These are phyloP conservation scores for Picea glauca DNA, from an alignment of 75 land plant species.

Conservation along the genomic window DNA sequence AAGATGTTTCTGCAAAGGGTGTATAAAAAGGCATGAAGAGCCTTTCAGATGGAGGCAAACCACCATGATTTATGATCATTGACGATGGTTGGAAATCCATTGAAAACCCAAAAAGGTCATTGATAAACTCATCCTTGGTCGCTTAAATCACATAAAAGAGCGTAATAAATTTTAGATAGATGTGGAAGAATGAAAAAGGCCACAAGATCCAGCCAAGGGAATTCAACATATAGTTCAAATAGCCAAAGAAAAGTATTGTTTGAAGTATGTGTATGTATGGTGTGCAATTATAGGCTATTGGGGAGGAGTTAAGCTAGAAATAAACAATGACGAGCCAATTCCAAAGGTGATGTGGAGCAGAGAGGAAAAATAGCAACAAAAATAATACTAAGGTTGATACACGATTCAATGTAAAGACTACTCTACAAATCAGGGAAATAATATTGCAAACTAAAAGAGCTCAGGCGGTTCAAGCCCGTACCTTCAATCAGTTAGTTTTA, in stretches of 20 bases:
- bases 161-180: constrained; percentile 51
- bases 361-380: too few relatives aligned
- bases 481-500: too few relatives aligned
- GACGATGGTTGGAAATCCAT: constrained; percentile 96
- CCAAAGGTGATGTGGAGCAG: too few relatives aligned
- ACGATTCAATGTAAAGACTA: too few relatives aligned
- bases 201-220: constrained; percentile 19
- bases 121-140: background rate
- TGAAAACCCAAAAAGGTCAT: constrained; percentile 11
- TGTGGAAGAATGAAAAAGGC: constrained; percentile 14
- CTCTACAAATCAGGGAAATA: too few relatives aligned
- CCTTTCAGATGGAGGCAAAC: constrained; percentile 63
- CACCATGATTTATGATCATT: constrained; percentile 82
- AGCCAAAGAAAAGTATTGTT: constrained; percentile 39
- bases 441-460: too few relatives aligned
- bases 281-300: constrained; percentile 86
- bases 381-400: too few relatives aligned
- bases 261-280: constrained; percentile 89
- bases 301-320: constrained; percentile 73
- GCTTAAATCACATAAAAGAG: constrained; percentile 56
- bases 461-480: too few relatives aligned
- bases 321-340: too few relatives aligned
- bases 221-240: constrained; percentile 26
- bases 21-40: constrained; percentile 64
- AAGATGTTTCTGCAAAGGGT: constrained; percentile 81